Conservation (phyloP, 192 early-diverging fungal species). For the Coemansia sp. region DNA sequence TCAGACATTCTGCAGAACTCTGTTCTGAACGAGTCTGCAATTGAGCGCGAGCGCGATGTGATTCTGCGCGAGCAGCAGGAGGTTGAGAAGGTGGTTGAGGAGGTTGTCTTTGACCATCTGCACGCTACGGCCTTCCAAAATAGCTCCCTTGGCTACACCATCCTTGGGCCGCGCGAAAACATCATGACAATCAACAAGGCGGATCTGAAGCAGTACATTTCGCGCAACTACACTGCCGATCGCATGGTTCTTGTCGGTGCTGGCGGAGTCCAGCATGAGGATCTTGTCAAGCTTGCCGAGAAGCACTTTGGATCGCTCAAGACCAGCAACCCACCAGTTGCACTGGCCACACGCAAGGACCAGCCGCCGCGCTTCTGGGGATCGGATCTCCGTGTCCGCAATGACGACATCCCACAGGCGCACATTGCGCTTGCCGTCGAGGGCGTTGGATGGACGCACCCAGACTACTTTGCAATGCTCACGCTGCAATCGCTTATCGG, state of each 20-base stretch:
- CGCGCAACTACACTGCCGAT: constrained; percentile 93
- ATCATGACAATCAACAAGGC: constrained; percentile 84
- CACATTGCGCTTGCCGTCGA: constrained; percentile 98
- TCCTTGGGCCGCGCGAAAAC: constrained; percentile 92
- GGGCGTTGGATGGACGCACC: constrained; percentile 91
- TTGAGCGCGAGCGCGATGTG: constrained; percentile 96
- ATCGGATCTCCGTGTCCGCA: constrained; percentile 85
- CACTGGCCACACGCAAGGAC: constrained; percentile 54
- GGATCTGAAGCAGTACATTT: constrained; percentile 87
- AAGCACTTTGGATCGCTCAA: constrained; percentile 87
- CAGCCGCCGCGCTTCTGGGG: constrained; percentile 80
- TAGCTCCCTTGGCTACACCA: constrained; percentile 84
- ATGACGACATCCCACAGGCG: constrained; percentile 85
- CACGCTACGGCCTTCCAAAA: constrained; percentile 94
- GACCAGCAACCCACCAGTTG: constrained; percentile 57
- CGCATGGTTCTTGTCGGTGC: constrained; percentile 95
- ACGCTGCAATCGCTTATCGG: constrained; percentile 95
- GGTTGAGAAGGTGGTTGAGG: constrained; percentile 92
- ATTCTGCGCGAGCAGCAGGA: constrained; percentile 95
- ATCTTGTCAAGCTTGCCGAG: constrained; percentile 87
- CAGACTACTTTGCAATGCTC: constrained; percentile 94
- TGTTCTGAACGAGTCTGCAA: constrained; percentile 75
- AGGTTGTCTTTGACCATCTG: constrained; percentile 98
- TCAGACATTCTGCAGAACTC: constrained; percentile 95
- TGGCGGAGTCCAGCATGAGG: constrained; percentile 92